Base-by-base conservation (phyloP, 345 rosid species). In the Hibiscus trionum region DNA sequence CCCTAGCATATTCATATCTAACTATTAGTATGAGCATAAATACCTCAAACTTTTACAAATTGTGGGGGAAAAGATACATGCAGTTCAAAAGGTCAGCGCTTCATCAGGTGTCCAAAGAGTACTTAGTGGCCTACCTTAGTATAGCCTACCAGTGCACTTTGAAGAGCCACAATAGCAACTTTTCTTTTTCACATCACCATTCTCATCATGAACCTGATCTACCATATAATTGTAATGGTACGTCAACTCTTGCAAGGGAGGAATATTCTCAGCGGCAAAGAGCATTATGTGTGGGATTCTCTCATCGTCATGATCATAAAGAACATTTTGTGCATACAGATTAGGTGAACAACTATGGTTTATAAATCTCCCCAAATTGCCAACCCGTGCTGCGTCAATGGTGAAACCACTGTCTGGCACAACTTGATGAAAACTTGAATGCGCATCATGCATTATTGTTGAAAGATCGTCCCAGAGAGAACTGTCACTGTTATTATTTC, bases 321-420 rank as follows among this genome's bases (percentile, higher is more conserved):
- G 85, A 35, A 95, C 91, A 67, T 89, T 83, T 66, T 92, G 99
- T 2, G 99, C 98, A 61, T 95, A 92, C 44, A 92, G 83, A 78
- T 92, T 95, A 1, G 98, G 99, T 0, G 97, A 89, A 79, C 97
- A 95, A 62, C 97, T 87, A 67, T 95, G 97, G 84, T 95, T 95
- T 63, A 95, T 81, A 63, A 95, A 89, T 74, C 99, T 89, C 69
- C 98, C 97, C 1, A 92, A 61, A 42, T 89, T 90, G 11, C 96
- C 98, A 77, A 58, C 76, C 50, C 27, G 69, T 12, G 91, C 93
- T 10, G 97, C 99, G 80, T 95, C 98, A 52, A 95, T 89, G 21
- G 97, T 90, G 83, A 90, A 92, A 37, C 90, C 81, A 60, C 69
- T 72, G 8, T 77, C 82, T 70, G 73, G 82, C 35, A 79, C 84